A percentile compares a stretch with the other conserved stretches of the same genome.
phyloP scores from a whole-genome alignment of 148 eudicot species.

The Cornus kousa region DNA sequence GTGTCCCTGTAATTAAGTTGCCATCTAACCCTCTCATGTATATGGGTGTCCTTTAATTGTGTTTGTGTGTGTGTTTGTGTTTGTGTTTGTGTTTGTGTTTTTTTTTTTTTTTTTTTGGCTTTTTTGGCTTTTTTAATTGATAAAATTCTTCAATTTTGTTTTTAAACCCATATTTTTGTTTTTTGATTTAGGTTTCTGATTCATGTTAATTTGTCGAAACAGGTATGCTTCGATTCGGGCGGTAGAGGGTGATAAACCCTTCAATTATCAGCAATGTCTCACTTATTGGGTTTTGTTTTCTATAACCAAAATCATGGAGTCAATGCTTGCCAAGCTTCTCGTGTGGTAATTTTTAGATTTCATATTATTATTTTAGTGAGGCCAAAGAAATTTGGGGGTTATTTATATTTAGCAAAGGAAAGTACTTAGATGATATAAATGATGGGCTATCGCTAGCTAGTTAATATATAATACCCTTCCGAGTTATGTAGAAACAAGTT shows the following conservation, averaged over 20 bases:
- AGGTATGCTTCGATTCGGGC: constrained; percentile 29
- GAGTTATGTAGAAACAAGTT: too few relatives aligned
- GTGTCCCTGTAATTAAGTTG: constrained; percentile 7
- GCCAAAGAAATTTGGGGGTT: too few relatives aligned
- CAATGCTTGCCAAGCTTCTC: constrained; percentile 14
- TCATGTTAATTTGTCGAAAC: not conserved
- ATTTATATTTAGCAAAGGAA: too few relatives aligned
- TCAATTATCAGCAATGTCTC: constrained; percentile 17
- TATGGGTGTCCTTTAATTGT: not conserved
- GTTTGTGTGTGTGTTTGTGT: not conserved
- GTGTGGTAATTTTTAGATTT: constrained; percentile 11
- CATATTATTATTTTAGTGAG: too few relatives aligned
- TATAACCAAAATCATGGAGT: constrained; percentile 18
- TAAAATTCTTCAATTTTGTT: not conserved
- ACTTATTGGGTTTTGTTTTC: constrained; percentile 20
- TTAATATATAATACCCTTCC: too few relatives aligned
- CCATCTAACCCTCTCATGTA: not conserved
- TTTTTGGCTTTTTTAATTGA: too few relatives aligned
- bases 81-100: not conserved
- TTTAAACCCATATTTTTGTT: not conserved
- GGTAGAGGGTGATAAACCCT: constrained; percentile 12
- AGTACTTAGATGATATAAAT: too few relatives aligned
- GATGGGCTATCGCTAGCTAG: too few relatives aligned
- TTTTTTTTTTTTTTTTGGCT: too few relatives aligned
- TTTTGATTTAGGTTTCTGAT: not conserved